Evolutionary conservation across 345 rosid genomes (phyloP).

Genomic region (Gossypium bickii): DNA sequence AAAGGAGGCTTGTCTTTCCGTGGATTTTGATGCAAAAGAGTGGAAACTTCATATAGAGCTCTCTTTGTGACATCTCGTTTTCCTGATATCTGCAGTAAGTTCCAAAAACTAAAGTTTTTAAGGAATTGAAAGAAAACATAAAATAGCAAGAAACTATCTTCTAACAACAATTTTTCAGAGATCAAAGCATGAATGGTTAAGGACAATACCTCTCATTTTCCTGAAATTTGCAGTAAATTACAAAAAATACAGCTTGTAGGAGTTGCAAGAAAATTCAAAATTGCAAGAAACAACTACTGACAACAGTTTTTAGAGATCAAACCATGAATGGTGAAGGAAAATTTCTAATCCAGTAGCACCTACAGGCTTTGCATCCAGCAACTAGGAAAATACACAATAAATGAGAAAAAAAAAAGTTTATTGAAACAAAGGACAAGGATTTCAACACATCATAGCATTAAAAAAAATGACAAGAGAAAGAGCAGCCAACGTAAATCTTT

Average conservation of each 20-base stretch:
- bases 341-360: neutral
- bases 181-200: constrained; percentile 10
- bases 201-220: neutral
- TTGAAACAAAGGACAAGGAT: neutral
- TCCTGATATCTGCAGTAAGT: constrained; percentile 54
- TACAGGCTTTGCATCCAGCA: neutral
- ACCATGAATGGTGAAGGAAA: neutral
- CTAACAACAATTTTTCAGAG: neutral
- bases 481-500: neutral
- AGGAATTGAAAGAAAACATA: constrained; percentile 8
- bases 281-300: neutral
- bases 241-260: neutral
- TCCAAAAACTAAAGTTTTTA: constrained; percentile 17
- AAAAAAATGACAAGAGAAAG: neutral
- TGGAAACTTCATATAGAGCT: constrained; percentile 55
- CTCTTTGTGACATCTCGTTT: constrained; percentile 39
- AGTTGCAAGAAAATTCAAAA: neutral
- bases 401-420: neutral
- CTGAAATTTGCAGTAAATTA: neutral
- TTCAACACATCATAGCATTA: neutral
- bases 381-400: neutral
- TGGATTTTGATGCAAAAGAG: constrained; percentile 52
- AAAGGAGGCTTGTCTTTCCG: constrained; percentile 40
- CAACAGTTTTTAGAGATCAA: neutral
- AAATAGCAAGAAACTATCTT: constrained; percentile 10